Evolutionary conservation across 2,329 filamentous ascomycete species (phyloP).

Genomic region (Gaeumannomyces tritici): DNA sequence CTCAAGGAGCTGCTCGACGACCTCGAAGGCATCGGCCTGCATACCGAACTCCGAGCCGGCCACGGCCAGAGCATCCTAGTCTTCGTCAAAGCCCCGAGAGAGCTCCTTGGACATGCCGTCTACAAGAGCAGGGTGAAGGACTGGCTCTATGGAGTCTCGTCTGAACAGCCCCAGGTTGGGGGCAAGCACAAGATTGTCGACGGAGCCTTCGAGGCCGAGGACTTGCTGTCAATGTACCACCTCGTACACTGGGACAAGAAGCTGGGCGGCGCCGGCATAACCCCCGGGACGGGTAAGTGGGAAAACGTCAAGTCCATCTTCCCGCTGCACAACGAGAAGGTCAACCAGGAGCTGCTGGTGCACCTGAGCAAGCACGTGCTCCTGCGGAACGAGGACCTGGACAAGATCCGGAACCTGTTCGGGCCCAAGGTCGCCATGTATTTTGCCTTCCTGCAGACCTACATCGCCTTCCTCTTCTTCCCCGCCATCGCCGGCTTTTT

Average conservation of each 20-base stretch:
- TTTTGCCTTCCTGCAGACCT: constrained; percentile 87
- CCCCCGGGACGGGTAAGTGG: constrained; percentile 60
- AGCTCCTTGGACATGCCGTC: constrained; percentile 54
- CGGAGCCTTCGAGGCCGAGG: constrained; percentile 49
- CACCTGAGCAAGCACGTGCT: constrained; percentile 49
- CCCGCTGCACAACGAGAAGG: constrained; percentile 48
- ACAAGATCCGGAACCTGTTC: constrained; percentile 50
- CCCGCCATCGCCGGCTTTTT: constrained; percentile 69
- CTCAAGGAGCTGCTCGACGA: constrained; percentile 39
- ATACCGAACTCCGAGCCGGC: constrained; percentile 63
- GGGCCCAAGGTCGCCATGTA: constrained; percentile 87
- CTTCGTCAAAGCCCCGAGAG: constrained; percentile 54
- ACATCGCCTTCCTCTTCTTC: constrained; percentile 78
- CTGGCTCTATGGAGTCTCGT: constrained; percentile 61
- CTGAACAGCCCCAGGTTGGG: constrained; percentile 48
- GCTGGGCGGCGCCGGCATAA: constrained; percentile 57
- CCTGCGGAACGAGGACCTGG: constrained; percentile 43
- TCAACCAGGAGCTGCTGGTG: constrained; percentile 43
- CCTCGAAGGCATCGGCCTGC: constrained; percentile 52
- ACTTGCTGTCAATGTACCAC: constrained; percentile 61
- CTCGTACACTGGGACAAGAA: constrained; percentile 49
- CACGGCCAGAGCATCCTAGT: constrained; percentile 57
- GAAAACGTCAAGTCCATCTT: constrained; percentile 61
- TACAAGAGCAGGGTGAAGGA: constrained; percentile 64
- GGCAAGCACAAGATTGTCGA: constrained; percentile 41